Evolutionary conservation across 805 yeast species (phyloP).

Genomic region (Candida golubevii): DNA sequence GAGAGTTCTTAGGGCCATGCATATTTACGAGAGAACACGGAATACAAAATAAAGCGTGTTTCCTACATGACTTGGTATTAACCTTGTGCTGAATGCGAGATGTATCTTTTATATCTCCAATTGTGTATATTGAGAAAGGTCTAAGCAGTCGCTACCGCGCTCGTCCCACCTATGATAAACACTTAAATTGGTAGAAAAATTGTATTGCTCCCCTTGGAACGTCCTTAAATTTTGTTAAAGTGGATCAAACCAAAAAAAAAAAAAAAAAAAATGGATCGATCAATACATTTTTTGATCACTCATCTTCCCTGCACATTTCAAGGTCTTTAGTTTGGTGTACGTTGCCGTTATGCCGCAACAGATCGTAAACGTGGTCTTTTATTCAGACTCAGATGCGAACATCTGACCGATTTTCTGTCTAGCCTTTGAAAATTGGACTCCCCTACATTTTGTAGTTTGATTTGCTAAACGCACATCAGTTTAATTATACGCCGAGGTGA

Average conservation of each 20-base stretch:
- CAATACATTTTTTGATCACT: background rate
- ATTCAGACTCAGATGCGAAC: conserved; percentile 95
- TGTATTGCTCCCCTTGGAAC: too few species aligned
- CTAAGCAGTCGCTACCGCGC: too few species aligned
- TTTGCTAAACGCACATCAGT: too few species aligned
- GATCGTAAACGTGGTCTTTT: conserved; percentile 99
- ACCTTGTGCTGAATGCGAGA: background rate
- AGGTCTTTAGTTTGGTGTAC: conserved; percentile 48
- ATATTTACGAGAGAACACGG: too few species aligned
- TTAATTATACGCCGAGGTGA: too few species aligned
- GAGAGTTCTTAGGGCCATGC: too few species aligned
- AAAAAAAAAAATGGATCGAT: background rate
- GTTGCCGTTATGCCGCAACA: conserved; percentile 99
- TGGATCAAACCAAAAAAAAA: too few species aligned
- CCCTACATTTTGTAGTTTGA: background rate
- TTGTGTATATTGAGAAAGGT: background rate
- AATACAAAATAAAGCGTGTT: too few species aligned
- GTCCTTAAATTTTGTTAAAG: too few species aligned
- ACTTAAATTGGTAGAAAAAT: too few species aligned
- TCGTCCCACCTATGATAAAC: too few species aligned
- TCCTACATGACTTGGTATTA: background rate
- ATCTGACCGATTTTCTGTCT: too few species aligned
- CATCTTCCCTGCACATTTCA: background rate
- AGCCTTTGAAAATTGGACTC: background rate
- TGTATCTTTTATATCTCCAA: background rate